Conservation (phyloP, 2,329 filamentous ascomycete species). For the Trichoderma atrobrunneum region DNA sequence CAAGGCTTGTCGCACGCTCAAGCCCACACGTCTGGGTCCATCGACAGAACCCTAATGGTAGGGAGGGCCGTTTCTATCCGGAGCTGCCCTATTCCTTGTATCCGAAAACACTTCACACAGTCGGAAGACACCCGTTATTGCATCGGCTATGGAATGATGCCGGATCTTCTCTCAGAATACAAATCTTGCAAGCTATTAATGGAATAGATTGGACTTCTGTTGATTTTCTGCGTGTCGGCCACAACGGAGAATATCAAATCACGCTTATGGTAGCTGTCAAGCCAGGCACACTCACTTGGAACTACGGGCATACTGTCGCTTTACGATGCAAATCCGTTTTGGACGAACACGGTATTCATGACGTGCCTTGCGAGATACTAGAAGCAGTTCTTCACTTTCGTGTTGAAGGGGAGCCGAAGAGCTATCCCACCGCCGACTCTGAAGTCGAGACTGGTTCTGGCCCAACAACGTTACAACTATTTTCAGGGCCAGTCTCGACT, state of each 20-base stretch:
- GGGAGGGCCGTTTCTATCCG: neutral
- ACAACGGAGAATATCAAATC: neutral
- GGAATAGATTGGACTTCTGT: neutral
- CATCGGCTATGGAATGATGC: neutral
- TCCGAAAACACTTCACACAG: neutral
- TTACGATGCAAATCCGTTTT: neutral
- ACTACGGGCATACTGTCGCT: neutral
- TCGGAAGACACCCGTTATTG: neutral
- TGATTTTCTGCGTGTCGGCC: neutral
- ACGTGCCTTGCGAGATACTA: neutral
- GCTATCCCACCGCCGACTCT: neutral
- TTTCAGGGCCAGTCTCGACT: neutral
- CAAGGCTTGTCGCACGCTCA: neutral
- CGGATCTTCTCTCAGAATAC: neutral
- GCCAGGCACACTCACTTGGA: neutral
- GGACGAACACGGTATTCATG: neutral
- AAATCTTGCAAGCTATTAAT: neutral
- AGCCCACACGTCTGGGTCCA: neutral
- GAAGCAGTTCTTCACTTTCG: neutral
- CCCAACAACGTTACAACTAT: neutral
- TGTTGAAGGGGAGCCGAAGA: neutral
- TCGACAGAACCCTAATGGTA: neutral
- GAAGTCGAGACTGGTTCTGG: neutral
- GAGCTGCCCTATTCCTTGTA: neutral
- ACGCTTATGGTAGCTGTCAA: neutral